A percentile compares a stretch with the other conserved stretches of the same genome.
These are phyloP conservation scores for Elaphomyces granulatus DNA, from an alignment of 495 filamentous ascomycete genomes.

Conservation along the genomic window DNA sequence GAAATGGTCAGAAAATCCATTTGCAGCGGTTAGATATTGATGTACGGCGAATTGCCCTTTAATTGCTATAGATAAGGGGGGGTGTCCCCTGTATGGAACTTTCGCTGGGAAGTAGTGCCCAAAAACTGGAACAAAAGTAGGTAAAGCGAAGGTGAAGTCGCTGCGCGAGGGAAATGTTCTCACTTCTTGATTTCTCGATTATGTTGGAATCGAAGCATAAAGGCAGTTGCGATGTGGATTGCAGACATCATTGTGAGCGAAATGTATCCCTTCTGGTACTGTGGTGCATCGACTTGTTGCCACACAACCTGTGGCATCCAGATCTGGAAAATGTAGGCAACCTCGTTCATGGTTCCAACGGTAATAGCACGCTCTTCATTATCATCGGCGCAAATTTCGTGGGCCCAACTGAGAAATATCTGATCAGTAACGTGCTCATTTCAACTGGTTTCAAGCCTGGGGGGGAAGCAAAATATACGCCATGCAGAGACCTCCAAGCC, in stretches of 20 bases:
- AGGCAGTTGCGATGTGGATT: conserved; percentile 18
- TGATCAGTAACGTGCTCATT: conserved; percentile 3
- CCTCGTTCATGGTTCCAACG: conserved; percentile 35
- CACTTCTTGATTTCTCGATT: conserved; percentile 19
- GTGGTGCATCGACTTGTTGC: conserved; percentile 36
- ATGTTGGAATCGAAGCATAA: conserved; percentile 22
- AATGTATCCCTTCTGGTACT: conserved; percentile 36
- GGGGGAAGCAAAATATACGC: conserved; percentile 15
- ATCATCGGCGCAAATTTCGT: conserved; percentile 36
- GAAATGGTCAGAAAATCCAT: too few species aligned
- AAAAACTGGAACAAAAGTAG: too few species aligned
- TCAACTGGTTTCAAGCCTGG: neutral
- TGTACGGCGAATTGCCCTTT: too few species aligned
- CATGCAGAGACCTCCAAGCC: conserved; percentile 30
- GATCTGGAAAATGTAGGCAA: conserved; percentile 34
- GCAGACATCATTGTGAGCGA: conserved; percentile 23
- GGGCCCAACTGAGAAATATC: conserved; percentile 27
- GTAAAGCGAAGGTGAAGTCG: too few species aligned
- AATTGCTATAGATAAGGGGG: too few species aligned
- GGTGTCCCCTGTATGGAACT: too few species aligned
- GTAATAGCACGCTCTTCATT: conserved; percentile 38
- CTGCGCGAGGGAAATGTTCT: too few species aligned
- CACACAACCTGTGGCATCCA: conserved; percentile 37
- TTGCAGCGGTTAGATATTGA: too few species aligned
- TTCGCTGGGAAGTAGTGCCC: too few species aligned